phyloP scores from a whole-genome alignment of 2,329 filamentous ascomycete species.

The Drechslerella coelobrocha region DNA sequence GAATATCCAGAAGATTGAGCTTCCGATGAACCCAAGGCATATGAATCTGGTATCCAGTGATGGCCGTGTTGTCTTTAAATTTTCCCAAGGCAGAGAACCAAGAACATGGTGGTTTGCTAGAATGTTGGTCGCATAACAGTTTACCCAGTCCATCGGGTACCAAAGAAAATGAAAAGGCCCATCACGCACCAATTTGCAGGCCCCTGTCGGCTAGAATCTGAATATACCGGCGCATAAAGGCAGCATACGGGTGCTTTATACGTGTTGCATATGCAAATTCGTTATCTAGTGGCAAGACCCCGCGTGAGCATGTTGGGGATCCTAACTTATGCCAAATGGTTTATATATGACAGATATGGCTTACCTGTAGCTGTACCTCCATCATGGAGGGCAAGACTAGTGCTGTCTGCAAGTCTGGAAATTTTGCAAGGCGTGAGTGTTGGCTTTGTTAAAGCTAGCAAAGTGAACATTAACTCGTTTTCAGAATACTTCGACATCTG shows the following conservation, averaged over 20 bases:
- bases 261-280: slow-evolving; percentile 31
- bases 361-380: no score
- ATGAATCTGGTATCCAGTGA: not conserved
- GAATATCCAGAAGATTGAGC: slow-evolving; percentile 83
- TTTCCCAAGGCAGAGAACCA: not conserved
- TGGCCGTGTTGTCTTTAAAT: not conserved
- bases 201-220: slow-evolving; percentile 26
- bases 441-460: slow-evolving; percentile 24
- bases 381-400: no score
- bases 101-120: not conserved
- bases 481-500: slow-evolving; percentile 46
- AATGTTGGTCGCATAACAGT: not conserved
- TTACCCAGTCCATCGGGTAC: slow-evolving; percentile 1
- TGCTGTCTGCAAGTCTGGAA: no score
- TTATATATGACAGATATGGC: no score
- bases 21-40: no score
- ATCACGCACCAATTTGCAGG: slow-evolving; percentile 22
- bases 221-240: slow-evolving; percentile 39
- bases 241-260: slow-evolving; percentile 32
- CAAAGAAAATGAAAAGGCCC: not conserved
- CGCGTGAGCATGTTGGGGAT: not conserved
- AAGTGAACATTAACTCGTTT: slow-evolving; percentile 35
- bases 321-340: no score
- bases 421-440: not conserved
- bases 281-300: not conserved